A percentile compares a stretch with the other conserved stretches of the same genome.
Conservation (phyloP, 305 asterid species). For the Plantago coronopus region DNA sequence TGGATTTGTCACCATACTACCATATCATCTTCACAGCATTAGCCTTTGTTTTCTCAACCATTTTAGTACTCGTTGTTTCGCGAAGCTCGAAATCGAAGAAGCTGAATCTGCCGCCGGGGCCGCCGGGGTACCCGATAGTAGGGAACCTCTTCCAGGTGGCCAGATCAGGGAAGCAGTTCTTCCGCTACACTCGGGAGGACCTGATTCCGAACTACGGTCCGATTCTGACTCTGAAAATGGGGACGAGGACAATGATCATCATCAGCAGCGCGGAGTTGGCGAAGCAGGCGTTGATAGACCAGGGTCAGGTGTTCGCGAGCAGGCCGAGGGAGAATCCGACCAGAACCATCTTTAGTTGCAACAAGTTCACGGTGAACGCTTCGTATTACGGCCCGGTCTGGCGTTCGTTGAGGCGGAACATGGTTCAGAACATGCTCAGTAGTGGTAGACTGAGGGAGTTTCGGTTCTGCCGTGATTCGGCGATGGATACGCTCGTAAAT, state of each 20-base stretch:
- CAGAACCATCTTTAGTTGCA: conserved; percentile 64
- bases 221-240: conserved; percentile 65
- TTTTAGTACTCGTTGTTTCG: conserved; percentile 38
- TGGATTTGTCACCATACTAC: conserved; percentile 60
- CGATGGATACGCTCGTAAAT: conserved; percentile 67
- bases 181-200: conserved; percentile 54
- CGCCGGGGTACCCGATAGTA: conserved; percentile 73
- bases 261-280: conserved; percentile 54
- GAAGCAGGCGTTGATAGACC: conserved; percentile 64
- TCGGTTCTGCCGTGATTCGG: conserved; percentile 41
- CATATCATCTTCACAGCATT: conserved; percentile 55
- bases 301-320: conserved; percentile 69
- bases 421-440: conserved; percentile 88
- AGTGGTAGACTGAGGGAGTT: conserved; percentile 49
- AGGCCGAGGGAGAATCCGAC: conserved; percentile 85
- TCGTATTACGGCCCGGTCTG: conserved; percentile 76
- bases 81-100: conserved; percentile 37
- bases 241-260: conserved; percentile 72
- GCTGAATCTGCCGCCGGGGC: conserved; percentile 76
- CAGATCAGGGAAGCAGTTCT: conserved; percentile 64
- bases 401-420: conserved; percentile 74
- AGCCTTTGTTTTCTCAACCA: conserved; percentile 37
- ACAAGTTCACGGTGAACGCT: conserved; percentile 85
- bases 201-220: conserved; percentile 62
- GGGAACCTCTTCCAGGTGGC: conserved; percentile 89